Conservation (phyloP, 495 filamentous ascomycete species). For the Neurospora tetraspora region DNA sequence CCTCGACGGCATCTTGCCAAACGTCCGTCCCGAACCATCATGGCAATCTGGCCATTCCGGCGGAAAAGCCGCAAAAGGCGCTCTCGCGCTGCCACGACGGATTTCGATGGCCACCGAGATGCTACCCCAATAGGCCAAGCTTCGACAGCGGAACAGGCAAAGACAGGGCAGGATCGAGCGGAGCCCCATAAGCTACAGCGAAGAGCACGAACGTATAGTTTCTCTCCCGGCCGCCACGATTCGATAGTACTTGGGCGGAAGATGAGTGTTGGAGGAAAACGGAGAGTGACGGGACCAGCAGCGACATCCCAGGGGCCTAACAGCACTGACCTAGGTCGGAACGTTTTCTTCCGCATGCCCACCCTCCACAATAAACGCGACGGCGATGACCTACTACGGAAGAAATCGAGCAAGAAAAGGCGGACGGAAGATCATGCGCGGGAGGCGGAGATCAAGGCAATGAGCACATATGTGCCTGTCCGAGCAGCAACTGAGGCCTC, state of each 20-base stretch:
- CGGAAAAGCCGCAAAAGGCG: conserved; percentile 48
- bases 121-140: conserved; percentile 4
- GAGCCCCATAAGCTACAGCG: conserved; percentile 40
- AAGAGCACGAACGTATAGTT: conserved; percentile 39
- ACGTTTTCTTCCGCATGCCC: conserved; percentile 44
- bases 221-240: conserved; percentile 42
- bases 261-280: conserved; percentile 16
- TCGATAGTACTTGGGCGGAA: conserved; percentile 27
- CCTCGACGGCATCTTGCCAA: neutral
- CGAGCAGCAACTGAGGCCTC: conserved; percentile 46
- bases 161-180: conserved; percentile 20
- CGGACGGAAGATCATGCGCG: conserved; percentile 61
- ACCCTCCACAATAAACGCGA: conserved; percentile 54
- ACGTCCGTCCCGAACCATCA: conserved; percentile 18
- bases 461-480: conserved; percentile 60
- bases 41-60: conserved; percentile 74
- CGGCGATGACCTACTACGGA: conserved; percentile 48
- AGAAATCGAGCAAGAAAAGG: conserved; percentile 66
- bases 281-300: conserved; percentile 25
- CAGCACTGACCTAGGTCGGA: conserved; percentile 22
- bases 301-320: conserved; percentile 10
- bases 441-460: conserved; percentile 78
- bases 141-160: conserved; percentile 11
- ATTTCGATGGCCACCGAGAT: conserved; percentile 20
- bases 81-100: conserved; percentile 26